Conservation (phyloP, 2,329 filamentous ascomycete species). For the Penicillium sp. region DNA sequence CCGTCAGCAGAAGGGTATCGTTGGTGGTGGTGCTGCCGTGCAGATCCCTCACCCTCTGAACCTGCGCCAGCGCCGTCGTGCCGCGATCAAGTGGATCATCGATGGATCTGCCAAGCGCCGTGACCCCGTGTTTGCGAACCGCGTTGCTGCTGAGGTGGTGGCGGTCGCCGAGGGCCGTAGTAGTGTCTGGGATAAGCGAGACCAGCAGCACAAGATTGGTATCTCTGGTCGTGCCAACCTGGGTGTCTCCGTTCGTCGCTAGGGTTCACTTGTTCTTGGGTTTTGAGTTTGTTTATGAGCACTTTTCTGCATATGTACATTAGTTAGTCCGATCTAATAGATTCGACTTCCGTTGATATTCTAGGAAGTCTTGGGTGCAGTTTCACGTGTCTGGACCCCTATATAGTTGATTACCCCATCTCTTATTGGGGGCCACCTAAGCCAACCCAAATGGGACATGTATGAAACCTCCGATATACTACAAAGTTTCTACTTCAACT, state of each 20-base stretch:
- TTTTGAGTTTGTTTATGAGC: conserved; percentile 15
- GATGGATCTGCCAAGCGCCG: conserved; percentile 78
- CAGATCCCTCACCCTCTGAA: conserved; percentile 79
- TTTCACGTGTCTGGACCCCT: background rate
- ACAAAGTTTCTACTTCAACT: background rate
- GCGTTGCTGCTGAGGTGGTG: conserved; percentile 83
- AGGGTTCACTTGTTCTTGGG: conserved; percentile 12
- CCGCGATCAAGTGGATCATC: conserved; percentile 86
- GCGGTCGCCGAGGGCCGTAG: conserved; percentile 85
- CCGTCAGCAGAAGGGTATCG: conserved; percentile 71
- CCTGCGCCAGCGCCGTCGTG: conserved; percentile 72
- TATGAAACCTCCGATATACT: background rate
- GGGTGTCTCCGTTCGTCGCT: conserved; percentile 32
- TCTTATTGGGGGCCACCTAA: background rate
- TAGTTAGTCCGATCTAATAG: conserved; percentile 18
- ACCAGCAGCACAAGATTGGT: conserved; percentile 75
- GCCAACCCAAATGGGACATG: background rate
- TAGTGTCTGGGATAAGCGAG: conserved; percentile 79
- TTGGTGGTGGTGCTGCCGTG: conserved; percentile 81
- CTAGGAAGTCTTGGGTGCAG: background rate
- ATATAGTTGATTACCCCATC: background rate
- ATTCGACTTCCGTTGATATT: conserved; percentile 7
- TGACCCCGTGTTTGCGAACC: conserved; percentile 71
- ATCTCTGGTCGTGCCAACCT: conserved; percentile 77
- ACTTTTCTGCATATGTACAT: conserved; percentile 22